Evolutionary conservation across 1,284 basidiomycete species (phyloP).

Genomic region (Trichosporon ovoides): DNA sequence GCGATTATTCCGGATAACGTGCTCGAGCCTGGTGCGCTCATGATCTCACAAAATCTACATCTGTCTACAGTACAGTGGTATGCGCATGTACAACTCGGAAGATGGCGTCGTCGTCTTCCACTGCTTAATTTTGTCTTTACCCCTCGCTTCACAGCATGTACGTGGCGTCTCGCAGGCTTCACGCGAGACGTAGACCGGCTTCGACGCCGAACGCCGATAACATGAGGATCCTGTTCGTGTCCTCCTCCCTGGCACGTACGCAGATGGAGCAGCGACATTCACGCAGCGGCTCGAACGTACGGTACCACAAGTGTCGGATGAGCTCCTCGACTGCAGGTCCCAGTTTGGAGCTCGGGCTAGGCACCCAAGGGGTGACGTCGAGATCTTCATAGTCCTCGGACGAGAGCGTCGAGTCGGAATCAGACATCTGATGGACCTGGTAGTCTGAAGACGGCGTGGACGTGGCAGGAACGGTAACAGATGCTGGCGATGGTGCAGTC

Average conservation of each 20-base stretch:
- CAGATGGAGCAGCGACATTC: constrained; percentile 17
- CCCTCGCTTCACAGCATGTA: background rate
- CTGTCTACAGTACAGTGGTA: constrained; percentile 4
- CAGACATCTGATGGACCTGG: background rate
- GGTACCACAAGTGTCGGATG: constrained; percentile 4
- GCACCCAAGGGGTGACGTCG: constrained; percentile 11
- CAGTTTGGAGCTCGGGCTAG: background rate
- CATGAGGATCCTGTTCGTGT: background rate
- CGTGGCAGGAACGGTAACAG: background rate
- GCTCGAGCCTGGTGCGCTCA: background rate
- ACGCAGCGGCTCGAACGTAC: constrained; percentile 11
- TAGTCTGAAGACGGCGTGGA: background rate
- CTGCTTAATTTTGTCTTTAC: background rate
- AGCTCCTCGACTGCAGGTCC: constrained; percentile 9
- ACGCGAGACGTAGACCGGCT: constrained; percentile 5
- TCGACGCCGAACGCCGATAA: background rate
- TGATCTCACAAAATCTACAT: background rate
- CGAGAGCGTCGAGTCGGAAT: constrained; percentile 8
- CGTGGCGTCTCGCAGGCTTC: background rate
- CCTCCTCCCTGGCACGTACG: constrained; percentile 9
- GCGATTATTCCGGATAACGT: background rate
- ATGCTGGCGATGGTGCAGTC: no score
- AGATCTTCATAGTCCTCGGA: constrained; percentile 1
- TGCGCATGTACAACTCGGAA: constrained; percentile 1
- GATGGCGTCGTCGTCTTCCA: background rate